phyloP scores from a whole-genome alignment of 148 eudicot genomes.

The Chenopodium quinoa region DNA sequence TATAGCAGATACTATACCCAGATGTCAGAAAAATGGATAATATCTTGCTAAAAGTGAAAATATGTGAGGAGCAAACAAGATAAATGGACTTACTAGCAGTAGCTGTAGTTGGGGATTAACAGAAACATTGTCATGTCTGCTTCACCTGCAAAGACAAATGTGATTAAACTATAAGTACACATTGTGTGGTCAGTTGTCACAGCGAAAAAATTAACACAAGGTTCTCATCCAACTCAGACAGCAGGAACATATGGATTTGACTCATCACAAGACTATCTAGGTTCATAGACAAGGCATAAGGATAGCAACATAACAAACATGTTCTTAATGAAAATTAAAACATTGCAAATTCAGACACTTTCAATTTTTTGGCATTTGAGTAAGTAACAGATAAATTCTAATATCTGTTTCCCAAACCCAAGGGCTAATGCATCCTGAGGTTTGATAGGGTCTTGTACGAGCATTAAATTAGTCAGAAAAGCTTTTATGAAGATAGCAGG shows the following conservation, averaged over 20 bases:
- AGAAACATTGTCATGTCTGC: not conserved
- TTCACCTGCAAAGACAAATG: constrained; percentile 20
- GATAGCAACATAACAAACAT: constrained; percentile 9
- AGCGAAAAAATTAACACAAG: not conserved
- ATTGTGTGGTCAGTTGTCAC: not conserved
- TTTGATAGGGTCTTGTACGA: too few species aligned
- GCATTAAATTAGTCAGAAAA: too few species aligned
- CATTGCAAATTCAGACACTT: too few species aligned
- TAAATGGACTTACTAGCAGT: constrained; percentile 11
- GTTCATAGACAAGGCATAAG: not conserved
- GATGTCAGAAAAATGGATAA: not conserved
- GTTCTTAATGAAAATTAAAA: not conserved
- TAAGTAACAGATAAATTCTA: too few species aligned
- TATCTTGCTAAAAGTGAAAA: not conserved
- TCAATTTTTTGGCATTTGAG: too few species aligned
- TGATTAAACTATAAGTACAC: not conserved
- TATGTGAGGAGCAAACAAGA: not conserved
- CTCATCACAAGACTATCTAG: not conserved
- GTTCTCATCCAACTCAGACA: not conserved
- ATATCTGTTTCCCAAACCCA: too few species aligned
- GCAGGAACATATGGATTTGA: not conserved
- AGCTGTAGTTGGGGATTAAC: constrained; percentile 7
- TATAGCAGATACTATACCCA: not conserved
- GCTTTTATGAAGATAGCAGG: too few species aligned
- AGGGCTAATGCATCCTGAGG: too few species aligned